phyloP scores from a whole-genome alignment of 768 basidiomycete species.

The Brasilioporus rufonigricans region DNA sequence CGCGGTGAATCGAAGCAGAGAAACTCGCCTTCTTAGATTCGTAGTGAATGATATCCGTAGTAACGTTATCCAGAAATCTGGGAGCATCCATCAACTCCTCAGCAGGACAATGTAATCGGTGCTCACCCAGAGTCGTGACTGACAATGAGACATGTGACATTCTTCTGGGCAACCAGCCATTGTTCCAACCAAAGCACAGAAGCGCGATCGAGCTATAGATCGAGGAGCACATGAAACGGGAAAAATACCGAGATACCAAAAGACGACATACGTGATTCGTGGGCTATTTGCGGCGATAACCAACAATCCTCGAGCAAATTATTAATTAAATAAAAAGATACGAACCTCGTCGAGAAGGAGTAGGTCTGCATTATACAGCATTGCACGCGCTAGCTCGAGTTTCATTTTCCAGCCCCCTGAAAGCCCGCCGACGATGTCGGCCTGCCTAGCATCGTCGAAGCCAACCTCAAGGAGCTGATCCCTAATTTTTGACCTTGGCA shows the following conservation, averaged over 20 bases:
- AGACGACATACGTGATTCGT: conserved; percentile 77
- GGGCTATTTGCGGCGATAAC: conserved; percentile 50
- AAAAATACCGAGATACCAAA: conserved; percentile 13
- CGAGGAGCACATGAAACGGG: conserved; percentile 15
- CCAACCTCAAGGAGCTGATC: conserved; percentile 85
- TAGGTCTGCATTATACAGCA: conserved; percentile 92
- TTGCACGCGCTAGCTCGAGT: conserved; percentile 91
- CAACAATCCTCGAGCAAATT: conserved; percentile 18
- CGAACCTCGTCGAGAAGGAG: conserved; percentile 80
- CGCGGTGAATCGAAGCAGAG: conserved; percentile 16
- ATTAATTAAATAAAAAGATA: conserved; percentile 19
- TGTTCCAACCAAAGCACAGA: conserved; percentile 93
- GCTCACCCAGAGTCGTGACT: conserved; percentile 94
- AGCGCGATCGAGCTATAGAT: conserved; percentile 64
- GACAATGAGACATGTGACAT: conserved; percentile 89
- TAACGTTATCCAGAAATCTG: conserved; percentile 92
- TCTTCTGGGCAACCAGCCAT: conserved; percentile 76
- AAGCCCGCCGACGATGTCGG: conserved; percentile 81
- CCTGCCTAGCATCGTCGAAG: conserved; percentile 83
- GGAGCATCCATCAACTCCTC: conserved; percentile 3
- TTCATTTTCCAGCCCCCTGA: conserved; percentile 99
- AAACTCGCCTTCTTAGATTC: conserved; percentile 78
- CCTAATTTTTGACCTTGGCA: conserved; percentile 70
- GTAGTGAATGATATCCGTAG: conserved; percentile 97
- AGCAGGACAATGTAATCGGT: conserved; percentile 2